phyloP scores from a whole-genome alignment of 176 grass and related monocot species.

The Ensete ventricosum region DNA sequence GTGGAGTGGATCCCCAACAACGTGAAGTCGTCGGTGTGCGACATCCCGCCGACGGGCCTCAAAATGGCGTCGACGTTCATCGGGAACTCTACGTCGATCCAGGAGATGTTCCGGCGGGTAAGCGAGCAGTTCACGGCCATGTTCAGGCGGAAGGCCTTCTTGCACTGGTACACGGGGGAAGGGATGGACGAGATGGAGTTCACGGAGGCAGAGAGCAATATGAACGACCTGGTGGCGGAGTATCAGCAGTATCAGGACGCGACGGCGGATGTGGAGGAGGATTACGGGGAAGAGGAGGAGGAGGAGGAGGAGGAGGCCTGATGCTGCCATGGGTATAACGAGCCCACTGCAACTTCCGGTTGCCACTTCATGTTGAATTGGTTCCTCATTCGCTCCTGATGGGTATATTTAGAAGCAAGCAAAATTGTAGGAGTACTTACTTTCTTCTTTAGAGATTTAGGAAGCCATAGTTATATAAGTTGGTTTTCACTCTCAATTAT shows the following conservation, averaged over 20 bases:
- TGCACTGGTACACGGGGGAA: conserved; percentile 75
- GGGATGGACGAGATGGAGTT: conserved; percentile 97
- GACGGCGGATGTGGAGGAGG: conserved; percentile 43
- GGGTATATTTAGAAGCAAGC: too few species aligned
- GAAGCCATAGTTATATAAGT: too few species aligned
- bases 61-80: conserved; percentile 65
- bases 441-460: too few species aligned
- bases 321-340: too few species aligned
- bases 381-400: too few species aligned
- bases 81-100: conserved; percentile 62
- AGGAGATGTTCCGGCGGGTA: conserved; percentile 81
- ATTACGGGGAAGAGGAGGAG: conserved; percentile 46
- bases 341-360: too few species aligned
- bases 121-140: conserved; percentile 91
- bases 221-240: conserved; percentile 92
- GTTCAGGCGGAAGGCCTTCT: conserved; percentile 83
- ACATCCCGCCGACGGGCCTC: conserved; percentile 37
- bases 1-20: conserved; percentile 73
- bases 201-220: conserved; percentile 97
- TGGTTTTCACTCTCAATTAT: too few species aligned
- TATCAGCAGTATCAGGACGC: conserved; percentile 99
- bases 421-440: too few species aligned
- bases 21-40: conserved; percentile 55
- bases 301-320: neutral
- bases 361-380: too few species aligned